These are phyloP conservation scores for Geotrichum cucujoidarum DNA, from an alignment of 1,139 yeast species.

Conservation along the genomic window DNA sequence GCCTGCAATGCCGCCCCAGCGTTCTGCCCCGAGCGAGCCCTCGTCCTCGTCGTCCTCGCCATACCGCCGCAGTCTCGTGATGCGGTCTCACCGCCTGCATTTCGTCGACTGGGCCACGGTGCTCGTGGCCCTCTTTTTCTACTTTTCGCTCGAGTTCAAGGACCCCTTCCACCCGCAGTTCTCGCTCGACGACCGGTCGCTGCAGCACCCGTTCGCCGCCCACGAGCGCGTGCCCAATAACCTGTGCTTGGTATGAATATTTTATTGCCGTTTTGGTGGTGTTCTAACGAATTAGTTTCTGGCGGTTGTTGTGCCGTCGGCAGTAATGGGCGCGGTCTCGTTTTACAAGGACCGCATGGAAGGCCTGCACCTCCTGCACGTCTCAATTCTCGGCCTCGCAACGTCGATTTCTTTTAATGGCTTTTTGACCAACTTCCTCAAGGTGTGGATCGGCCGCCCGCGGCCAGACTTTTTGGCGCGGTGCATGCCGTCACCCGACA, in stretches of 20 bases:
- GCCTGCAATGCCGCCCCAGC: too few species aligned
- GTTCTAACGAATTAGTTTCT: conserved; percentile 19
- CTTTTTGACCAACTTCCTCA: conserved; percentile 52
- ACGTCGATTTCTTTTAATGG: conserved; percentile 42
- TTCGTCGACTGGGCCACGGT: conserved; percentile 18
- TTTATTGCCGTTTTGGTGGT: neutral
- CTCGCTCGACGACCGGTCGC: conserved; percentile 33
- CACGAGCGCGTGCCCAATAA: conserved; percentile 45
- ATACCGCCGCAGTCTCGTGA: neutral
- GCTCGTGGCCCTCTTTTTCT: neutral
- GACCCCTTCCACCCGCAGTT: conserved; percentile 34
- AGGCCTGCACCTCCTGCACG: conserved; percentile 34
- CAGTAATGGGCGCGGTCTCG: conserved; percentile 30
- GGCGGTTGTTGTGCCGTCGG: conserved; percentile 33
- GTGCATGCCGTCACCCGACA: conserved; percentile 49
- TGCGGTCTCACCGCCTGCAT: conserved; percentile 12
- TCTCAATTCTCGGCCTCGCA: conserved; percentile 44
- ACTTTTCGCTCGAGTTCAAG: conserved; percentile 24
- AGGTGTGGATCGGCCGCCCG: conserved; percentile 70
- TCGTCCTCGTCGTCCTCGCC: neutral
- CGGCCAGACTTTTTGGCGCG: conserved; percentile 75
- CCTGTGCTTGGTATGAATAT: conserved; percentile 27
- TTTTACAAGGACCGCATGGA: conserved; percentile 25
- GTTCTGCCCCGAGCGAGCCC: too few species aligned
- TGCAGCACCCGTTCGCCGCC: conserved; percentile 52